Evolutionary conservation across 2,329 filamentous ascomycete species (phyloP).

Genomic region (Xylaria sp.): DNA sequence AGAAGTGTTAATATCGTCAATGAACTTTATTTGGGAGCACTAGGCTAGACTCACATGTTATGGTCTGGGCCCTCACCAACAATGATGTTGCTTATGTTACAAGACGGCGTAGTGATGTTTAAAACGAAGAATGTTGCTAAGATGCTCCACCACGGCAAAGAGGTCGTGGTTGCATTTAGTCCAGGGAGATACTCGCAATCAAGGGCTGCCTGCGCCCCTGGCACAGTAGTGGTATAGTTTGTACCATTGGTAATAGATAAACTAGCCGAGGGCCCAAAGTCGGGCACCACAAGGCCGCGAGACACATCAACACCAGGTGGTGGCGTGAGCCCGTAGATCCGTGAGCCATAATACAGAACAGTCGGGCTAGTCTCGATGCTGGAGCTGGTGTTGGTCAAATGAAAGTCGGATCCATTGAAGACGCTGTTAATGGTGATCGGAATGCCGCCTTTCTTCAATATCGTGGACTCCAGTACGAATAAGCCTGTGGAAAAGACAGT

Average conservation of each 20-base stretch:
- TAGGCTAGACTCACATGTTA: conserved; percentile 23
- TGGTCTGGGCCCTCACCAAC: conserved; percentile 33
- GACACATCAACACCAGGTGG: conserved; percentile 25
- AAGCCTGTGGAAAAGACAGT: conserved; percentile 34
- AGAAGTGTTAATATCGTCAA: background rate
- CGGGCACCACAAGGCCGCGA: conserved; percentile 29
- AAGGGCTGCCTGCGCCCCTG: conserved; percentile 22
- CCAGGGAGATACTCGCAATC: conserved; percentile 30
- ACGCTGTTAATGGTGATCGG: conserved; percentile 17
- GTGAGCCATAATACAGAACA: conserved; percentile 32
- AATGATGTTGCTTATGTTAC: conserved; percentile 30
- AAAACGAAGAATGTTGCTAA: conserved; percentile 23
- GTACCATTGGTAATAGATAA: background rate
- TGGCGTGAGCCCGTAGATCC: conserved; percentile 23
- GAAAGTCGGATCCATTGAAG: conserved; percentile 33
- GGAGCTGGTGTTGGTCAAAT: conserved; percentile 25
- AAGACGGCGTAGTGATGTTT: conserved; percentile 33
- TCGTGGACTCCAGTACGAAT: conserved; percentile 30
- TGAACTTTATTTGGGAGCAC: background rate
- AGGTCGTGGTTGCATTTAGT: conserved; percentile 25
- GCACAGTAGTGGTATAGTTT: conserved; percentile 28
- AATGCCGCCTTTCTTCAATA: conserved; percentile 5
- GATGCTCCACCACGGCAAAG: conserved; percentile 30
- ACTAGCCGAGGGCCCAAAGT: conserved; percentile 15
- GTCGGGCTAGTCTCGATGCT: conserved; percentile 23